Evolutionary conservation across 2,329 filamentous ascomycete genomes (phyloP), one percentile per base, ranked within the genome.

Genomic region (Biscogniauxia sp.): DNA sequence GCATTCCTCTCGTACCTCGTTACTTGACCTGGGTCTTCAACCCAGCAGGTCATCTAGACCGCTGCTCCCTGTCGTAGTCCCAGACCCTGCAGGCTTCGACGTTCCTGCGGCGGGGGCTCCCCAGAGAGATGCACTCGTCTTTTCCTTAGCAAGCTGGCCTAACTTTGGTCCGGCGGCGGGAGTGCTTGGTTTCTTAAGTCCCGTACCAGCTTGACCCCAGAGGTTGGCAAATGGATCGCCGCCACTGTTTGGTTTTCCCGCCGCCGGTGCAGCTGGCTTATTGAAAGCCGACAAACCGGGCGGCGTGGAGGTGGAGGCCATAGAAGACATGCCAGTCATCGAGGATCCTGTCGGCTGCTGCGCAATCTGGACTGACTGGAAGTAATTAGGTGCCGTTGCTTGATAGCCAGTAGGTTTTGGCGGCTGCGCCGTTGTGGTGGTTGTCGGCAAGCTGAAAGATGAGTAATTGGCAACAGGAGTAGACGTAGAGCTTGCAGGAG

Each of bases 91-190:
- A 49, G 70, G 68, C 54, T 73, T 73, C 15, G 65, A 54, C 3
- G 68, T 66, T 54, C 60, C 61, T 32, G 65, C 60, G 15, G 87
- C 81, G 17, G 89, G 83, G 0, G 91, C 85, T 19, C 94, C 95
- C 93, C 96, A 99, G 65, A 99, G 92, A 7, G 93, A 93, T 17
- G 93, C 93, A 69, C 88, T 93, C 61, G 93, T 95, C 83, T 98
- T 97, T 78, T 97, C 93, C 81, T 97, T 97, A n/a, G 93, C 94
- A 76, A 99, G 86, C 75, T 96, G 93, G 28, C 93, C 93, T 78
- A 99, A 84, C 58, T 93, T 93, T 56, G 92, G 88, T 0, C 89
- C 90, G 61, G 88, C 83, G 57, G 82, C 79, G 9, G 83, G 80
- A 1, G 87, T 84, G 62, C 77, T 82, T 1, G 83, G 77, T 79